phyloP scores from a whole-genome alignment of 371 early-diverging fungal genomes.

The Mortierella polycephala region DNA sequence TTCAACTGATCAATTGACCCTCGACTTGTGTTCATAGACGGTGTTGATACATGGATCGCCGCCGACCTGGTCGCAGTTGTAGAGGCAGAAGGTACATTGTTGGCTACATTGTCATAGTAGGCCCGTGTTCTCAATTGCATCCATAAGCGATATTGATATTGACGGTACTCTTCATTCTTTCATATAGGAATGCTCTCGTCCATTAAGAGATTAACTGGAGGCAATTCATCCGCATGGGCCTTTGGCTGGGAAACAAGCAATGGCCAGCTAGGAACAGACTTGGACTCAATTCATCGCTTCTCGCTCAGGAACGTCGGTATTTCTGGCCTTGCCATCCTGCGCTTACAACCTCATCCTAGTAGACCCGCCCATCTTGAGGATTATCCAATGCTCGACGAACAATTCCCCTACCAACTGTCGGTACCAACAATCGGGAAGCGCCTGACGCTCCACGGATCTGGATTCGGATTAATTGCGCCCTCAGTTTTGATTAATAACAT shows the following conservation, averaged over 20 bases:
- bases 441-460: slow-evolving; percentile 50
- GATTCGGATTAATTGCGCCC: slow-evolving; percentile 54
- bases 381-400: slow-evolving; percentile 3
- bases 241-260: slow-evolving; percentile 52
- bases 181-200: slow-evolving; percentile 46
- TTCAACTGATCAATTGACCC: background rate
- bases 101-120: background rate
- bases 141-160: background rate
- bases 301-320: slow-evolving; percentile 52
- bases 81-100: slow-evolving; percentile 41
- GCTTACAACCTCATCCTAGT: slow-evolving; percentile 14
- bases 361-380: background rate
- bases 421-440: slow-evolving; percentile 44
- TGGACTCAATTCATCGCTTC: slow-evolving; percentile 45
- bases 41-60: slow-evolving; percentile 35
- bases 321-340: slow-evolving; percentile 49
- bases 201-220: slow-evolving; percentile 41
- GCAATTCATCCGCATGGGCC: slow-evolving; percentile 42
- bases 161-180: background rate
- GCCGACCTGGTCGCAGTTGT: slow-evolving; percentile 49
- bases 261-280: slow-evolving; percentile 43
- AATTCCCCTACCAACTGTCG: slow-evolving; percentile 23
- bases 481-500: slow-evolving; percentile 53
- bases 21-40: slow-evolving; percentile 18
- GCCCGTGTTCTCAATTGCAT: too few relatives aligned